Conservation (phyloP, 495 filamentous ascomycete genomes). For the Amphirosellinia nigrospora region DNA sequence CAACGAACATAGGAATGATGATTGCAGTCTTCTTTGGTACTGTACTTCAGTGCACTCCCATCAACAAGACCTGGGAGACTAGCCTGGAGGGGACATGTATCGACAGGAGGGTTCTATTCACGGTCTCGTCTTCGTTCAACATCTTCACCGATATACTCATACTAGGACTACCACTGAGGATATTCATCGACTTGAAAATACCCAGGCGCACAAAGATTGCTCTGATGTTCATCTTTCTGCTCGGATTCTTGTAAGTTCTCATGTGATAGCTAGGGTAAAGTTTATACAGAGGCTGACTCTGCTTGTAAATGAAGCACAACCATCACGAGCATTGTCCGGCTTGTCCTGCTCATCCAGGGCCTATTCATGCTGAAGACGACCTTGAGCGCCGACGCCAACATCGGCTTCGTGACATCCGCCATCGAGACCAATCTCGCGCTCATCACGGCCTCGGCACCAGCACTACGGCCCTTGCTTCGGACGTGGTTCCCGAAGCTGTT, state of each 20-base stretch:
- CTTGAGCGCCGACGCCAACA: constrained; percentile 41
- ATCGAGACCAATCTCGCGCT: constrained; percentile 63
- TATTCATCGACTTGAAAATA: constrained; percentile 55
- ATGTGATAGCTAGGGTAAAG: not conserved
- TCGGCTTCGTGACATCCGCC: constrained; percentile 58
- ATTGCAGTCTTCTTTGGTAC: constrained; percentile 61
- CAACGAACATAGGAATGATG: constrained; percentile 58
- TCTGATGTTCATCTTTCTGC: constrained; percentile 55
- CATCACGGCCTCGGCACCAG: constrained; percentile 56
- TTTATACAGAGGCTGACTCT: not conserved
- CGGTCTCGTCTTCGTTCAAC: constrained; percentile 54
- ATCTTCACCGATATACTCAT: constrained; percentile 59
- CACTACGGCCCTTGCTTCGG: constrained; percentile 49
- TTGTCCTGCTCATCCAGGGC: constrained; percentile 44
- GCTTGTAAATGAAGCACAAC: constrained; percentile 51
- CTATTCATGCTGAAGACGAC: constrained; percentile 42
- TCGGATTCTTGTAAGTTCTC: constrained; percentile 55
- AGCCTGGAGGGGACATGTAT: constrained; percentile 54
- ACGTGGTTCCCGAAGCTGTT: constrained; percentile 50
- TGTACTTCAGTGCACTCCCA: constrained; percentile 63
- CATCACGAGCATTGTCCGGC: constrained; percentile 53
- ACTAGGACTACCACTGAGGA: constrained; percentile 54
- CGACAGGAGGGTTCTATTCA: constrained; percentile 53
- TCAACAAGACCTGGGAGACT: constrained; percentile 54
- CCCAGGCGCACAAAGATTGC: constrained; percentile 53